Evolutionary conservation across 768 basidiomycete species (phyloP).

Genomic region (Suillus cothurnatus): DNA sequence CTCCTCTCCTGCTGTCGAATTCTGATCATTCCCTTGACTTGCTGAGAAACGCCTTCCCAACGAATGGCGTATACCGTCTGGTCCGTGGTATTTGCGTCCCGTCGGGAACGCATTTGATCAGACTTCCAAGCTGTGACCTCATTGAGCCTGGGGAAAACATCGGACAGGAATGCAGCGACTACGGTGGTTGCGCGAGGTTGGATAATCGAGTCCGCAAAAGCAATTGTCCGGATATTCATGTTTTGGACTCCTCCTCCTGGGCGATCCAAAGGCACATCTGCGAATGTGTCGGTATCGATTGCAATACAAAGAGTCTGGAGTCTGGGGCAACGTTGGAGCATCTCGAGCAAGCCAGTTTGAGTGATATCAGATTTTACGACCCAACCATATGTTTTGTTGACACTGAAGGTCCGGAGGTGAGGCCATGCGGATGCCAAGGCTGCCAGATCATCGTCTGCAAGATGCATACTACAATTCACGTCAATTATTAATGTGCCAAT

Average conservation of each 20-base stretch:
- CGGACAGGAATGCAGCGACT: conserved; percentile 5
- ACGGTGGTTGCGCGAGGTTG: neutral
- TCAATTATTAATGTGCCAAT: neutral
- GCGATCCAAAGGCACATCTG: neutral
- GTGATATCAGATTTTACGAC: neutral
- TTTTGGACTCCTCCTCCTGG: neutral
- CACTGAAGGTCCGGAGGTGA: neutral
- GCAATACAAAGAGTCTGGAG: neutral
- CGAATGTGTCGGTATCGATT: neutral
- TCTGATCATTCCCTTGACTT: neutral
- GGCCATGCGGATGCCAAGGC: neutral
- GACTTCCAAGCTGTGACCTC: neutral
- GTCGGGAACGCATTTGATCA: conserved; percentile 3
- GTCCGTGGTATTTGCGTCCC: neutral
- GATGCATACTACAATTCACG: neutral
- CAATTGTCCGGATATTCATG: neutral
- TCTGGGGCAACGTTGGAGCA: neutral
- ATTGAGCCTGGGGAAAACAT: neutral
- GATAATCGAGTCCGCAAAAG: neutral
- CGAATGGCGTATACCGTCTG: neutral
- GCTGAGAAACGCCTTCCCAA: conserved; percentile 2
- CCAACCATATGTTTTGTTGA: neutral
- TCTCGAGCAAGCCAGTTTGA: neutral
- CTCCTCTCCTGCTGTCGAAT: neutral
- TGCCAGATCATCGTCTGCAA: neutral